These are phyloP conservation scores for Colletotrichum sp. DNA, from an alignment of 2,329 filamentous ascomycete genomes.

Conservation along the genomic window DNA sequence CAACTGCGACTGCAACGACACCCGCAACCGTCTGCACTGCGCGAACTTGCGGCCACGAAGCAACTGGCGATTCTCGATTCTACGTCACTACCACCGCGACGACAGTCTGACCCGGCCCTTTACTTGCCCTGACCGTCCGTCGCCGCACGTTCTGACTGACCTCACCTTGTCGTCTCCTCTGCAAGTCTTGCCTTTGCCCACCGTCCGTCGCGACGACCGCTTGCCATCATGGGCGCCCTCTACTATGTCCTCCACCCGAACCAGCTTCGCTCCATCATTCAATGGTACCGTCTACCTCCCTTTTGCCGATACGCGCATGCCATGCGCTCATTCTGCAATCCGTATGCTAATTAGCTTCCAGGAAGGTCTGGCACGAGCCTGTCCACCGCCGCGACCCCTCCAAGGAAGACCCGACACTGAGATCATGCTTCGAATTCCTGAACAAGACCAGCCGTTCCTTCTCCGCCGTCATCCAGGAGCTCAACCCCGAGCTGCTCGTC, in stretches of 20 bases:
- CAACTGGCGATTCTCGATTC: not conserved
- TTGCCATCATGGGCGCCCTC: conserved; percentile 62
- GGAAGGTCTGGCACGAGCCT: conserved; percentile 97
- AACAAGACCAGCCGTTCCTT: conserved; percentile 93
- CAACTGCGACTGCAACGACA: not conserved
- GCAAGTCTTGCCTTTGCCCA: not conserved
- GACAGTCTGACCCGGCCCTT: not conserved
- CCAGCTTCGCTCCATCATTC: conserved; percentile 81
- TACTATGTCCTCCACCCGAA: conserved; percentile 79
- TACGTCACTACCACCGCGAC: not conserved
- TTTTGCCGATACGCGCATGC: not conserved
- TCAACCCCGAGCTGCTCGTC: conserved; percentile 91
- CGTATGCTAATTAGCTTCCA: conserved; percentile 39
- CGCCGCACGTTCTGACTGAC: not conserved
- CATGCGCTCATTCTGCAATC: not conserved
- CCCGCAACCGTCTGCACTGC: not conserved
- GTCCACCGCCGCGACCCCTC: conserved; percentile 81
- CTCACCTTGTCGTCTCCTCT: not conserved
- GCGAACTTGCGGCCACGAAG: not conserved
- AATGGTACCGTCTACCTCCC: conserved; percentile 69
- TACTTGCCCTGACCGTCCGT: not conserved
- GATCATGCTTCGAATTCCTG: conserved; percentile 86
- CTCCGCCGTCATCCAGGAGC: conserved; percentile 89
- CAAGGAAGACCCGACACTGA: conserved; percentile 76
- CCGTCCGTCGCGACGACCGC: not conserved